Evolutionary conservation across 257 asterid genomes (phyloP), one percentile per base, ranked within the genome.

Genomic region (Solanum virginianum): DNA sequence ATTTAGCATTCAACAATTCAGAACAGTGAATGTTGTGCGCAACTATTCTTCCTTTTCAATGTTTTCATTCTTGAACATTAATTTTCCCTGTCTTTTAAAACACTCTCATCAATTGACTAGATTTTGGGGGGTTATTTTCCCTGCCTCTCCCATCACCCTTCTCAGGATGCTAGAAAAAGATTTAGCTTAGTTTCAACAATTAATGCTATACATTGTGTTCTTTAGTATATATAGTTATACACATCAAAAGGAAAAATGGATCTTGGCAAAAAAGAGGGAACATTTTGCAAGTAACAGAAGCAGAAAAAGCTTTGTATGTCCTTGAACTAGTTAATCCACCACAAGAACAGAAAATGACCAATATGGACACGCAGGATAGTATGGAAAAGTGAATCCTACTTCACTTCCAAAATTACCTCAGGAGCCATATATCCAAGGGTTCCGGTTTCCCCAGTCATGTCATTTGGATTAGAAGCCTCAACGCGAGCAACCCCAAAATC

Each of bases 361-460:
- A 13, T 13, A 45, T 59, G 22, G 41, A n/a, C 57, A 53, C 54
- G 29, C 29, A 79, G 26, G 49, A 29, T 32, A 29, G 43, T 29
- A 24, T 10, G 49, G 83, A 54, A 32, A 16, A 3, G 65, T 77
- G 26, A 26, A 77, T 77, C 82, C 47, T 29, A 47, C 49, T 26
- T 65, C 66, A 79, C 12, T 53, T 79, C 66, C 65, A 29, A 56
- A 59, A n/a, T 43, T 90, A 93, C 98, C 97, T 94, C 98, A 0
- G 98, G 98, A 82, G 98, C 98, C 98, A 94, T 94, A 91, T 94
- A 94, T 43, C 98, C 98, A 12, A 94, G 96, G 62, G 98, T 93
- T 80, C 98, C 98, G 0, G 98, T 94, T 88, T 94, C 98, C 80
- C 97, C 98, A 0, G 98, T 94, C 97, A 94, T 94, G 90, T 94